Percentiles rank a stretch among this genome's conserved stretches.
These are phyloP conservation scores for Termitomyces sp. DNA, from an alignment of 1,284 basidiomycete species.

Conservation along the genomic window DNA sequence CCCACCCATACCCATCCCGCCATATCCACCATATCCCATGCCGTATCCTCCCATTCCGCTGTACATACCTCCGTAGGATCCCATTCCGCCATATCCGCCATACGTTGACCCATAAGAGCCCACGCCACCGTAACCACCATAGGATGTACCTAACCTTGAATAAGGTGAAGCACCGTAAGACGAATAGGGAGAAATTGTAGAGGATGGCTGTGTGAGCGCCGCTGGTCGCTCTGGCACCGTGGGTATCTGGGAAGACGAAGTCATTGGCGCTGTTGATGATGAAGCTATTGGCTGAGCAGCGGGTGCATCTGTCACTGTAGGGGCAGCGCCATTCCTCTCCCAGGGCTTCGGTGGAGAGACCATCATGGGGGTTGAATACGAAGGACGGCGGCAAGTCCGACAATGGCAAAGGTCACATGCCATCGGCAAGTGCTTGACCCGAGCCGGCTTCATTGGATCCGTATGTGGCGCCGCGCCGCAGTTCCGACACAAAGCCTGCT, in stretches of 20 bases:
- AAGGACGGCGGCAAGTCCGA: neutral
- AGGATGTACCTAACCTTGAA: slow-evolving; percentile 16
- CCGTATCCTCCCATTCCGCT: slow-evolving; percentile 14
- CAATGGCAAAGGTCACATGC: neutral
- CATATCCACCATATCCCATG: slow-evolving; percentile 33
- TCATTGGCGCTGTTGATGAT: slow-evolving; percentile 21
- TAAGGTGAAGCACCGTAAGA: slow-evolving; percentile 20
- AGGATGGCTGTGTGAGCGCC: slow-evolving; percentile 29
- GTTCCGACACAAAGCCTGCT: no score
- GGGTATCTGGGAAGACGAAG: slow-evolving; percentile 23
- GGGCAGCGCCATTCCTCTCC: slow-evolving; percentile 55
- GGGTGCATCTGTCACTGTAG: slow-evolving; percentile 25
- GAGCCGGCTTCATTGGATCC: no score
- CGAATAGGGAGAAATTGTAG: slow-evolving; percentile 23
- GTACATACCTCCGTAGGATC: slow-evolving; percentile 20
- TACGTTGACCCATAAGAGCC: slow-evolving; percentile 19
- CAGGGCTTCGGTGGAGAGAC: slow-evolving; percentile 83
- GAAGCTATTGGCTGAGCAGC: slow-evolving; percentile 22
- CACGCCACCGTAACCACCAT: slow-evolving; percentile 19
- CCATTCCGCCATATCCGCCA: slow-evolving; percentile 22
- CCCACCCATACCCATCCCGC: slow-evolving; percentile 35
- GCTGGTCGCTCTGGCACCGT: slow-evolving; percentile 45
- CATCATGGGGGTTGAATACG: slow-evolving; percentile 38
- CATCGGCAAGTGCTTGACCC: neutral
- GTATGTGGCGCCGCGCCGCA: no score